These are phyloP conservation scores for Pulveroboletus sp. DNA, from an alignment of 768 basidiomycete species.

Conservation along the genomic window DNA sequence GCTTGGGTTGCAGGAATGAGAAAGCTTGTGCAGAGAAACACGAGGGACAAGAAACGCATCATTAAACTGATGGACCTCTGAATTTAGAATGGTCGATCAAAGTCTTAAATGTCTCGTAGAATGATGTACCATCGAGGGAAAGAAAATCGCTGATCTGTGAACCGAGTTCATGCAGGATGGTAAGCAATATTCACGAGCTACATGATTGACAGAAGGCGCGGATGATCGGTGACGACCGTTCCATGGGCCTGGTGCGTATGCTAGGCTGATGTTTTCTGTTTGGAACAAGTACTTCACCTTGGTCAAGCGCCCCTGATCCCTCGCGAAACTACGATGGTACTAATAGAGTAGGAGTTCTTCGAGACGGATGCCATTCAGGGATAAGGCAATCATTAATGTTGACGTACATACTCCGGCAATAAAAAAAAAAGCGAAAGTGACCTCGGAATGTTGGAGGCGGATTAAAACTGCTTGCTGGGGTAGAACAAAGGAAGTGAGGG, in stretches of 20 bases:
- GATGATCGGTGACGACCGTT: background rate
- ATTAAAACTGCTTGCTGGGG: background rate
- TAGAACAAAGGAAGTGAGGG: background rate
- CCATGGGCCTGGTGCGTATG: conserved; percentile 1
- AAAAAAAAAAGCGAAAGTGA: background rate
- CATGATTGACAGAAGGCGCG: background rate
- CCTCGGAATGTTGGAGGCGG: background rate
- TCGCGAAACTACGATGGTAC: background rate
- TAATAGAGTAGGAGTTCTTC: background rate
- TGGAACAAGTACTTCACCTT: conserved; percentile 13
- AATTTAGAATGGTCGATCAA: background rate
- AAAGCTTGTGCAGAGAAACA: conserved; percentile 11
- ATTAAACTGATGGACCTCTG: background rate
- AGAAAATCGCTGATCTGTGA: background rate
- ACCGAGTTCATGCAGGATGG: background rate
- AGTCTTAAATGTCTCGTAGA: background rate
- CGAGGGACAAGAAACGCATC: conserved; percentile 10
- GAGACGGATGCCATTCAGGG: background rate
- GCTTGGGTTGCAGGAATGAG: conserved; percentile 14
- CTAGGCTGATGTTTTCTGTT: background rate
- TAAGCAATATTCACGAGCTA: conserved; percentile 3
- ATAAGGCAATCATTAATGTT: background rate
- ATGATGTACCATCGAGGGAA: conserved; percentile 6
- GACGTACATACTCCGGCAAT: conserved; percentile 2
- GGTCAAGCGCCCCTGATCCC: background rate